These are phyloP conservation scores for Seiridium cupressi DNA, from an alignment of 2,329 filamentous ascomycete genomes.

Conservation along the genomic window DNA sequence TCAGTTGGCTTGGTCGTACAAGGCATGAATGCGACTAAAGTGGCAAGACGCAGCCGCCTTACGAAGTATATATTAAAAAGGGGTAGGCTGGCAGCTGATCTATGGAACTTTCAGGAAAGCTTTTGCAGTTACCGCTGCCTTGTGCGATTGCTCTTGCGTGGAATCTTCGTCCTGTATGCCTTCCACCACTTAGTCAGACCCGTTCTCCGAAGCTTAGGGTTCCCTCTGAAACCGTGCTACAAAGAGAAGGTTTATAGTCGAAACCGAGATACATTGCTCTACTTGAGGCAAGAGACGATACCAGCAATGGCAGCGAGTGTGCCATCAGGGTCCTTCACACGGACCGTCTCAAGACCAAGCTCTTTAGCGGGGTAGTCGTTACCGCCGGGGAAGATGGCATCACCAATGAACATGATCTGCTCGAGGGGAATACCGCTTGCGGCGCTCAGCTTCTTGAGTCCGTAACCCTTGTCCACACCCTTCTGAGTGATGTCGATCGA, in stretches of 20 bases:
- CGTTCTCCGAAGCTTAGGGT: background rate
- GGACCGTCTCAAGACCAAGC: conserved; percentile 22
- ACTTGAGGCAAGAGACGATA: conserved; percentile 16
- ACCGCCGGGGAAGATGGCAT: conserved; percentile 37
- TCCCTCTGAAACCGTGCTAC: background rate
- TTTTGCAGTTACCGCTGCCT: background rate
- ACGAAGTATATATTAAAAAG: background rate
- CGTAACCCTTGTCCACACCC: conserved; percentile 36
- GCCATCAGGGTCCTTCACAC: conserved; percentile 17
- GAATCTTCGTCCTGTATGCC: background rate
- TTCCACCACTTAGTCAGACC: background rate
- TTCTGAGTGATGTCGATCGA: conserved; percentile 37
- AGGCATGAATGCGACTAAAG: no score
- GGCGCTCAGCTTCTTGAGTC: conserved; percentile 22
- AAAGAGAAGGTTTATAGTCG: background rate
- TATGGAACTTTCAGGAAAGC: background rate
- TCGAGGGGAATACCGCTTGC: conserved; percentile 31
- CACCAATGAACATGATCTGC: conserved; percentile 38
- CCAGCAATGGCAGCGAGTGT: conserved; percentile 18
- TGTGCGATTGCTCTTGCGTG: background rate
- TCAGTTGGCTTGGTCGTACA: no score
- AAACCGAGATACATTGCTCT: background rate
- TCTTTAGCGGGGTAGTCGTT: conserved; percentile 36
- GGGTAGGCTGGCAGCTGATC: conserved; percentile 4
- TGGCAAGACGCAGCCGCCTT: no score